These are phyloP conservation scores for Candida pseudoviswanathii DNA, from an alignment of 1,139 yeast genomes.

Conservation along the genomic window DNA sequence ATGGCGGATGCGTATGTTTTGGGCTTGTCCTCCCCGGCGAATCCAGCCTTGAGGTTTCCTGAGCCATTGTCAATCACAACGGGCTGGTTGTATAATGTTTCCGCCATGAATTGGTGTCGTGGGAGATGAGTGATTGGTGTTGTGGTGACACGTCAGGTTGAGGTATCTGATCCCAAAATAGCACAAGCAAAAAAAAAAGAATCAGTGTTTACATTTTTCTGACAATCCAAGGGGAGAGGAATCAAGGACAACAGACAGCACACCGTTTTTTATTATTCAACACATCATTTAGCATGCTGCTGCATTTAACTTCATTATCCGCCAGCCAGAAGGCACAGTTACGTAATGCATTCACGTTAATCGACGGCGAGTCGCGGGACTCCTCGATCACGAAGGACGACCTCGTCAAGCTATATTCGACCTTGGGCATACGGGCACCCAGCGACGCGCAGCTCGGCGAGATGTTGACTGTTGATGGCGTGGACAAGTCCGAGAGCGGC, in stretches of 20 bases:
- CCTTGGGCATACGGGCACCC: constrained; percentile 49
- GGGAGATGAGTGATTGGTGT: background rate
- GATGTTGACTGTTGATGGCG: constrained; percentile 47
- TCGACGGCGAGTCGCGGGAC: constrained; percentile 83
- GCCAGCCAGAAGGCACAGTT: constrained; percentile 45
- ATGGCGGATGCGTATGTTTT: constrained; percentile 52
- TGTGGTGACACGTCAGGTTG: constrained; percentile 4
- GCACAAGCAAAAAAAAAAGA: background rate
- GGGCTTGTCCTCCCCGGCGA: constrained; percentile 90
- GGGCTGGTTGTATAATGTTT: constrained; percentile 68
- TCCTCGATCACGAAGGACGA: constrained; percentile 65
- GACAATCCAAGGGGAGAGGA: too few species aligned
- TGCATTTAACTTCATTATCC: constrained; percentile 37
- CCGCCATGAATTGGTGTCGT: constrained; percentile 12
- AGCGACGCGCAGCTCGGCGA: constrained; percentile 41
- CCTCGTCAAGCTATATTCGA: constrained; percentile 54
- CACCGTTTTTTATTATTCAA: too few species aligned
- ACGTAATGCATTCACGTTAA: constrained; percentile 54
- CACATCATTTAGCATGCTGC: too few species aligned
- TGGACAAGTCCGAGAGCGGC: constrained; percentile 29
- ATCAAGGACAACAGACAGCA: too few species aligned
- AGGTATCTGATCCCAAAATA: too few species aligned
- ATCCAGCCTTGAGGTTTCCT: constrained; percentile 84
- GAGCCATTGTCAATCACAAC: constrained; percentile 94
- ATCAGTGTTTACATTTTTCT: background rate